phyloP scores from a whole-genome alignment of 2,329 filamentous ascomycete genomes.

The Claviceps africana region DNA sequence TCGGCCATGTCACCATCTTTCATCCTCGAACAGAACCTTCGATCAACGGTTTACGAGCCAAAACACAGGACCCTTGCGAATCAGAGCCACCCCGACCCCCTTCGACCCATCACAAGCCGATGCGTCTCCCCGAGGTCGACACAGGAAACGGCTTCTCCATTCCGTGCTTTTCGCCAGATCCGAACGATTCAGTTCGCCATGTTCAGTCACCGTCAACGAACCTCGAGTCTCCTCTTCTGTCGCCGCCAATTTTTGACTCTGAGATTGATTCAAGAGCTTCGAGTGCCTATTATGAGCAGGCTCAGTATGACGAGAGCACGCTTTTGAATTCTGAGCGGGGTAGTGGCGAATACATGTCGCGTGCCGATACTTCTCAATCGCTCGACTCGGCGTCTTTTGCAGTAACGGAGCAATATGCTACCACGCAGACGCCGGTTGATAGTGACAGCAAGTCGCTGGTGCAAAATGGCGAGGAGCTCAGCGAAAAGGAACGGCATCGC shows the following conservation, averaged over 20 bases:
- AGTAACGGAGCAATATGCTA: conserved; percentile 25
- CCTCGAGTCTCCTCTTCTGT: conserved; percentile 38
- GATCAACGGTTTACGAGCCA: background rate
- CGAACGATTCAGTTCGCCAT: conserved; percentile 15
- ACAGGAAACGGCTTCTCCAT: conserved; percentile 36
- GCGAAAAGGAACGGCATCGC: conserved; percentile 50
- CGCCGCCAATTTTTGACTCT: conserved; percentile 22
- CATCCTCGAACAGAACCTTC: conserved; percentile 9
- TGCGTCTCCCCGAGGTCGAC: conserved; percentile 36
- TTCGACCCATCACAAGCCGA: conserved; percentile 15
- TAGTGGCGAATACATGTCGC: conserved; percentile 31
- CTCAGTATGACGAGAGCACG: conserved; percentile 24
- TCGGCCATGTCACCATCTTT: conserved; percentile 21
- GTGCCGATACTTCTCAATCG: conserved; percentile 30
- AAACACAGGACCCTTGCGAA: conserved; percentile 9
- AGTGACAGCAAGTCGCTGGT: conserved; percentile 20
- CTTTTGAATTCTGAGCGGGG: conserved; percentile 29
- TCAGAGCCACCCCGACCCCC: conserved; percentile 16
- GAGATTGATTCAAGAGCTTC: conserved; percentile 27
- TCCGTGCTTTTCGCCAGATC: conserved; percentile 27
- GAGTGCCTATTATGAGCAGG: conserved; percentile 25
- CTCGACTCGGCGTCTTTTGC: conserved; percentile 32
- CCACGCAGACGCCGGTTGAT: conserved; percentile 23
- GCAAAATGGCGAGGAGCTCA: conserved; percentile 27
- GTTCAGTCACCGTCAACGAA: conserved; percentile 32